A percentile compares a stretch with the other conserved stretches of the same genome.
Evolutionary conservation across 2,329 filamentous ascomycete genomes (phyloP).

Genomic region (Pyrenophora teres): DNA sequence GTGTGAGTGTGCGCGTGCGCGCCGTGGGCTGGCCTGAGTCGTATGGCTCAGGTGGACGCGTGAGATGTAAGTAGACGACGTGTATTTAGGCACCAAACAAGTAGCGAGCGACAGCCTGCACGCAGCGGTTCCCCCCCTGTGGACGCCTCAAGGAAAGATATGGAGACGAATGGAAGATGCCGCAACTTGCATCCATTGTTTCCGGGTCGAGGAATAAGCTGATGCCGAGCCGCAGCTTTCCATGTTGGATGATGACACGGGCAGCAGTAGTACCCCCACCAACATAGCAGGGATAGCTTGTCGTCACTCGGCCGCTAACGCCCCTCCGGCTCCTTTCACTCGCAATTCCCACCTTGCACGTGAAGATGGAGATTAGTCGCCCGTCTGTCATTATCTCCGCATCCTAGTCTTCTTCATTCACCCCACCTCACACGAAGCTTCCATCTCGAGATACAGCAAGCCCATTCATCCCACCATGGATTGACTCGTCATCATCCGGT

Average conservation of each 20-base stretch:
- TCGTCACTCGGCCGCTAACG: constrained; percentile 9
- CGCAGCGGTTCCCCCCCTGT: constrained; percentile 2
- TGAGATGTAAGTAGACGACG: constrained; percentile 12
- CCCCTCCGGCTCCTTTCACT: constrained; percentile 11
- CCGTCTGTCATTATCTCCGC: constrained; percentile 11
- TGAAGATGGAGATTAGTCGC: constrained; percentile 17
- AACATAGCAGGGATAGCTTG: constrained; percentile 13
- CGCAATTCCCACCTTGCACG: constrained; percentile 14
- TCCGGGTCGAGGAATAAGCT: constrained; percentile 13
- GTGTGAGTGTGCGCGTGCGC: constrained; percentile 17
- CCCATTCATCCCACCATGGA: neutral
- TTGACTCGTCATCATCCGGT: constrained; percentile 8
- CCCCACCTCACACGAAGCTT: neutral
- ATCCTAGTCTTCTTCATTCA: constrained; percentile 5
- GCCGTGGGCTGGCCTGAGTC: neutral
- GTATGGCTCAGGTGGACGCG: constrained; percentile 19
- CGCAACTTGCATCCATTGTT: constrained; percentile 14
- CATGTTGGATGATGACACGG: constrained; percentile 18
- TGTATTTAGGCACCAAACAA: neutral
- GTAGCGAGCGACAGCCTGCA: constrained; percentile 11
- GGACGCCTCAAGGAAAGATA: neutral
- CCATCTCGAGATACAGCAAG: too few relatives aligned
- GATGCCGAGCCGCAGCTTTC: constrained; percentile 22
- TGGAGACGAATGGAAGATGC: neutral
- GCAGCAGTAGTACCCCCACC: constrained; percentile 8